These are phyloP conservation scores for Coemansia sp. DNA, from an alignment of 192 early-diverging fungal species.

Conservation along the genomic window DNA sequence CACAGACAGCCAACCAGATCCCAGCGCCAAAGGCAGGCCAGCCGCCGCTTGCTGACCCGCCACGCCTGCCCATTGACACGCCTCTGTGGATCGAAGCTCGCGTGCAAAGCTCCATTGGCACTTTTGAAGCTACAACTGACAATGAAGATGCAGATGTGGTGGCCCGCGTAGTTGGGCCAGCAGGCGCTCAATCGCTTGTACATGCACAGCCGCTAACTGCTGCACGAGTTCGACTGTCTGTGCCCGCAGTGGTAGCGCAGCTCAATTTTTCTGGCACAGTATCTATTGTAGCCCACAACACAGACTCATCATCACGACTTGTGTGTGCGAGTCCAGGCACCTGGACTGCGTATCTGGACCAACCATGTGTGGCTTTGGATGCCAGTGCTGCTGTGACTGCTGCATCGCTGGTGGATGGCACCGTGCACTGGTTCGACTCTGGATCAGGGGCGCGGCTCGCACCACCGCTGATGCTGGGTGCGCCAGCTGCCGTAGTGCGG, in stretches of 20 bases:
- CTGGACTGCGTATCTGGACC: neutral
- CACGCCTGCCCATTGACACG: neutral
- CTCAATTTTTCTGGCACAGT: neutral
- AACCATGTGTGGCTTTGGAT: neutral
- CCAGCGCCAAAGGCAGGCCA: neutral
- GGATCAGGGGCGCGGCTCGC: constrained; percentile 31
- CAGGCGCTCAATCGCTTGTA: constrained; percentile 37
- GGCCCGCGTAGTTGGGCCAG: neutral
- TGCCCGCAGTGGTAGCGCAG: constrained; percentile 34
- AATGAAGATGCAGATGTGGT: neutral
- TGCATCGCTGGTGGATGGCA: constrained; percentile 20
- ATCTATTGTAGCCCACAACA: constrained; percentile 9
- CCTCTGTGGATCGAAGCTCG: constrained; percentile 2
- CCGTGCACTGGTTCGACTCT: constrained; percentile 36
- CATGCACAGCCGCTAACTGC: constrained; percentile 41
- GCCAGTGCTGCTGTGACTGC: constrained; percentile 15
- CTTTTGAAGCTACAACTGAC: neutral
- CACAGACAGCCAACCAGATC: neutral
- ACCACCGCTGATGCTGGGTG: constrained; percentile 25
- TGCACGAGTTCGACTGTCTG: constrained; percentile 32
- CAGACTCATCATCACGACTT: neutral
- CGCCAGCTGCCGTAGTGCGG: constrained; percentile 20
- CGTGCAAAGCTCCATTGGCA: neutral
- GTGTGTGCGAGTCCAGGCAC: neutral
- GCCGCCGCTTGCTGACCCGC: neutral